Evolutionary conservation across 495 filamentous ascomycete species (phyloP).

Genomic region (Aspergillus sclerotioniger): DNA sequence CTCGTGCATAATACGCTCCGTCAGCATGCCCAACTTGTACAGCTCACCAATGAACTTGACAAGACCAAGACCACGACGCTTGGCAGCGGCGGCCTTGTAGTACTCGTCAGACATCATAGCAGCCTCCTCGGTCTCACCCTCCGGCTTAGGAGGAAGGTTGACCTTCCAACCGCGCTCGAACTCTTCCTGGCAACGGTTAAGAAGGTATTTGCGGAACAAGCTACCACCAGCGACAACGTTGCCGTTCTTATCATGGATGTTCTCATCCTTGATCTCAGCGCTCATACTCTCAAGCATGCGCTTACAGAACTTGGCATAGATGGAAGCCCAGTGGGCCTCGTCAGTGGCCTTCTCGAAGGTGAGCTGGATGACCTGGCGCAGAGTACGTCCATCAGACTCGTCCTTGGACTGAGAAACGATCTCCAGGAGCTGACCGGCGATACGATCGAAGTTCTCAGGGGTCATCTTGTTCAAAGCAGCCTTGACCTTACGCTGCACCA

Average conservation of each 20-base stretch:
- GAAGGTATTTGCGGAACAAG: constrained; percentile 96
- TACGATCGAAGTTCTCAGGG: constrained; percentile 96
- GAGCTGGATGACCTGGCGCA: constrained; percentile 96
- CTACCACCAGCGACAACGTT: constrained; percentile 87
- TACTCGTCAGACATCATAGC: constrained; percentile 95
- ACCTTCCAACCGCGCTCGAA: constrained; percentile 99
- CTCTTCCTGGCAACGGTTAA: constrained; percentile 98
- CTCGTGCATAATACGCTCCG: constrained; percentile 99
- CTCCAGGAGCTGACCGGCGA: constrained; percentile 85
- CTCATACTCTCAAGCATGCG: constrained; percentile 96
- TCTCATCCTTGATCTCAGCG: constrained; percentile 91
- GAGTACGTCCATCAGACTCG: constrained; percentile 88
- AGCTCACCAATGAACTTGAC: constrained; percentile 99
- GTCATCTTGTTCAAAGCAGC: constrained; percentile 99
- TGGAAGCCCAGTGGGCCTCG: constrained; percentile 97
- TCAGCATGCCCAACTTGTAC: constrained; percentile 98
- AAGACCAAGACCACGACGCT: constrained; percentile 93
- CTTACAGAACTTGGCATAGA: constrained; percentile 99
- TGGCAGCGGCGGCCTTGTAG: constrained; percentile 92
- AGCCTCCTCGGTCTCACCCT: constrained; percentile 69
- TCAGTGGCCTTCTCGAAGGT: constrained; percentile 99
- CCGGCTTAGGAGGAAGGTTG: constrained; percentile 77
- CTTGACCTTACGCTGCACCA: constrained; percentile 99
- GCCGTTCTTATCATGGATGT: constrained; percentile 79
- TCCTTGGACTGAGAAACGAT: constrained; percentile 95